These are phyloP conservation scores for Tolypocladium paradoxum DNA, from an alignment of 2,329 filamentous ascomycete genomes.

Conservation along the genomic window DNA sequence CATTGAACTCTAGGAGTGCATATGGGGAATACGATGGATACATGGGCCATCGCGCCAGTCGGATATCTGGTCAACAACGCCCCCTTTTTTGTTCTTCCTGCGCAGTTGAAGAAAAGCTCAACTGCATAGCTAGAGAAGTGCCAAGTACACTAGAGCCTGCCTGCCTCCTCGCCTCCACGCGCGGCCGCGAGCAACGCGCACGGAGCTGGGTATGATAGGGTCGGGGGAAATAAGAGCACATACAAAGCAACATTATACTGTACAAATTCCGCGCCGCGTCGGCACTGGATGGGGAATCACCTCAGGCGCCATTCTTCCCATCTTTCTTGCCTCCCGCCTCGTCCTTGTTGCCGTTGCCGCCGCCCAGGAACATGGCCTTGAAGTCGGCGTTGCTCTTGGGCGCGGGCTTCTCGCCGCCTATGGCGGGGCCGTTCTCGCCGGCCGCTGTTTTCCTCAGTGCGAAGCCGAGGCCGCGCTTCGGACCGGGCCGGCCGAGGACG, in stretches of 20 bases:
- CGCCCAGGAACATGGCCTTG: slow-evolving; percentile 37
- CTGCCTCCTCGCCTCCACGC: slow-evolving; percentile 27
- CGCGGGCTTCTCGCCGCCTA: slow-evolving; percentile 9
- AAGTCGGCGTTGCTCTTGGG: slow-evolving; percentile 48
- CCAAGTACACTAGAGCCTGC: neutral
- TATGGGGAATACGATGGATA: neutral
- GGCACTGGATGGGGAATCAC: neutral
- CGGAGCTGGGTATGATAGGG: neutral
- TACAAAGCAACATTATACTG: slow-evolving; percentile 31
- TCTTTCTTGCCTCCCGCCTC: neutral
- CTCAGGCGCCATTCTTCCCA: neutral
- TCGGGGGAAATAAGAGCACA: neutral
- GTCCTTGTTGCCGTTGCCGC: slow-evolving; percentile 5
- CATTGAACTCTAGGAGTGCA: neutral
- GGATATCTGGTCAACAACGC: neutral
- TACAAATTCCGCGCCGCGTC: neutral
- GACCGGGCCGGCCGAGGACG: slow-evolving; percentile 25
- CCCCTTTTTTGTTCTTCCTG: neutral
- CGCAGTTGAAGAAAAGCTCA: neutral
- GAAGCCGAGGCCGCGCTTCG: slow-evolving; percentile 35
- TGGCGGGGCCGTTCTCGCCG: slow-evolving; percentile 14
- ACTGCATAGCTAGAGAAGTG: neutral
- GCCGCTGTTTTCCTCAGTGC: slow-evolving; percentile 13
- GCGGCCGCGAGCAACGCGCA: neutral
- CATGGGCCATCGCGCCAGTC: neutral